Evolutionary conservation across 2,329 filamentous ascomycete genomes (phyloP).

Genomic region (Stachybotrys echinatus): DNA sequence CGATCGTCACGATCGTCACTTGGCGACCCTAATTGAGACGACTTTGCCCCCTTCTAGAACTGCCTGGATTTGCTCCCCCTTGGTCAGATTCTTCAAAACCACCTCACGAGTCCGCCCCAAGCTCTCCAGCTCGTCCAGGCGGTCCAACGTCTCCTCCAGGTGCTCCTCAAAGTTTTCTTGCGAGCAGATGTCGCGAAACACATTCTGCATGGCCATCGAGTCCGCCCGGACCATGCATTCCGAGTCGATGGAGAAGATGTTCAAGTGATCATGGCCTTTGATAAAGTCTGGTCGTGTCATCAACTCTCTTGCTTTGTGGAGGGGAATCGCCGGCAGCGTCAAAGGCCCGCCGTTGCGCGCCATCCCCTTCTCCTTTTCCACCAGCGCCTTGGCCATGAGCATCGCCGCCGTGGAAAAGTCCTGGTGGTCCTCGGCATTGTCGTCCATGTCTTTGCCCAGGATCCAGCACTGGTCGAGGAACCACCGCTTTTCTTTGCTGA

Average conservation of each 20-base stretch:
- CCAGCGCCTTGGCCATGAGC: constrained; percentile 51
- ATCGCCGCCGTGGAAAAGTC: constrained; percentile 51
- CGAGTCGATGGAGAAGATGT: constrained; percentile 53
- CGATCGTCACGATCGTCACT: too few relatives aligned
- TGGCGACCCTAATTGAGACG: too few relatives aligned
- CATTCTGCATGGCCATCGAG: constrained; percentile 53
- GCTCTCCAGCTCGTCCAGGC: constrained; percentile 48
- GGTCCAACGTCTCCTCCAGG: constrained; percentile 44
- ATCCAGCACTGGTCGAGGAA: constrained; percentile 65
- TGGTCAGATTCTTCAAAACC: constrained; percentile 40
- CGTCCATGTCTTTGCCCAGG: constrained; percentile 59
- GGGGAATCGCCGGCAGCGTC: constrained; percentile 42
- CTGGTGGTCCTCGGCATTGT: constrained; percentile 62
- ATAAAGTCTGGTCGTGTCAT: constrained; percentile 56
- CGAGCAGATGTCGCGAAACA: constrained; percentile 47
- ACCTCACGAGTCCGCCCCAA: constrained; percentile 49
- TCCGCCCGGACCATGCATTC: constrained; percentile 51
- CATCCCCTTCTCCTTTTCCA: constrained; percentile 38
- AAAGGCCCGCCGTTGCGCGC: constrained; percentile 20
- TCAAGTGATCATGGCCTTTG: constrained; percentile 49
- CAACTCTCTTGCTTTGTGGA: constrained; percentile 43
- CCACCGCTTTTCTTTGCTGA: constrained; percentile 58
- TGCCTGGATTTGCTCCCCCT: background rate
- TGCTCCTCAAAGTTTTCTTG: constrained; percentile 46
- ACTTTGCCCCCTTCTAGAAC: too few relatives aligned